These are phyloP conservation scores for Fimicolochytrium jonesii DNA, from an alignment of 192 early-diverging fungal genomes.

Conservation along the genomic window DNA sequence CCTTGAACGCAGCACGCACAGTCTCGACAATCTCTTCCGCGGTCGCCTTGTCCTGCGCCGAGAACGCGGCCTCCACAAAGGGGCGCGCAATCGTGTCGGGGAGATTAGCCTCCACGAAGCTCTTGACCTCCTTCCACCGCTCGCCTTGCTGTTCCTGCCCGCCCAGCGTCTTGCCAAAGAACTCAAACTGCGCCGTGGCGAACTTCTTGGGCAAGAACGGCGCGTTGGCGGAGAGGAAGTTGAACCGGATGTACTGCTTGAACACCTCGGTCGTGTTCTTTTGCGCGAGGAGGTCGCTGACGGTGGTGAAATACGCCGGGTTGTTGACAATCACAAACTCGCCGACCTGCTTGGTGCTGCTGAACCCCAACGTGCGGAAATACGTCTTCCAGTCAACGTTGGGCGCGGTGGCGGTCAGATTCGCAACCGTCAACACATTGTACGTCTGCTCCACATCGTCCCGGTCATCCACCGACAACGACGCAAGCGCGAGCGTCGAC, in stretches of 20 bases:
- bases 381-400: not conserved
- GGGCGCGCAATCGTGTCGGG: not conserved
- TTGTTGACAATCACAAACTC: slow-evolving; percentile 3
- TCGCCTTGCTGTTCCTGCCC: not conserved
- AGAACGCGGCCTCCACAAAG: not conserved
- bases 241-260: not conserved
- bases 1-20: not conserved
- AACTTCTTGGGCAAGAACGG: not conserved
- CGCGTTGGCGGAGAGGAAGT: not conserved
- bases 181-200: not conserved
- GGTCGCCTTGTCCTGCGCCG: not conserved
- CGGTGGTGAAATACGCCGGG: not conserved
- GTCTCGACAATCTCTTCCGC: not conserved
- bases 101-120: not conserved
- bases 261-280: not conserved
- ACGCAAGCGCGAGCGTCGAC: not conserved
- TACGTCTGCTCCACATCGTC: not conserved
- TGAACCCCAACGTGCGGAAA: not conserved
- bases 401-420: not conserved
- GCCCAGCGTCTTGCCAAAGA: not conserved
- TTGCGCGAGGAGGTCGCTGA: not conserved
- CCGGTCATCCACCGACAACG: not conserved
- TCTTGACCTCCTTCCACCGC: not conserved
- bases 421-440: not conserved
- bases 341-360: not conserved